A percentile compares a stretch with the other conserved stretches of the same genome.
Conservation (phyloP, 495 filamentous ascomycete genomes). For the Talaromyces ruber region DNA sequence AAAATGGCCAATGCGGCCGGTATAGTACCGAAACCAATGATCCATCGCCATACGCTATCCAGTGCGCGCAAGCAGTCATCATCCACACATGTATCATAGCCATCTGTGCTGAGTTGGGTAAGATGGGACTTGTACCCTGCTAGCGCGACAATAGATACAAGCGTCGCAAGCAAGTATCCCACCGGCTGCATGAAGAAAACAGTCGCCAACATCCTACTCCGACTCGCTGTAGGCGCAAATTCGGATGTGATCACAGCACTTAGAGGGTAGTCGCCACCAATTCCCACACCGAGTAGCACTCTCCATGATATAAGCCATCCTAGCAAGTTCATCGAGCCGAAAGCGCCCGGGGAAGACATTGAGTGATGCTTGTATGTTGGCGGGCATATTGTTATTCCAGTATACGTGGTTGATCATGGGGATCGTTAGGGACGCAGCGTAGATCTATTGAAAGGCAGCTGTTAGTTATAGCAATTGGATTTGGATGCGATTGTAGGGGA, state of each 20-base stretch:
- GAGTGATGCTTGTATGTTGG: slow-evolving; percentile 23
- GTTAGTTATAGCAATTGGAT: not conserved
- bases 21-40: slow-evolving; percentile 42
- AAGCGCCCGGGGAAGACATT: slow-evolving; percentile 16
- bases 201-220: slow-evolving; percentile 47
- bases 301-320: slow-evolving; percentile 43
- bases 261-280: slow-evolving; percentile 39
- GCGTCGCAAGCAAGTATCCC: slow-evolving; percentile 40
- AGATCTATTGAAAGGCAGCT: slow-evolving; percentile 17
- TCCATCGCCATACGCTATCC: slow-evolving; percentile 40
- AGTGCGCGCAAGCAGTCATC: slow-evolving; percentile 1
- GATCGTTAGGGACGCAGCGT: slow-evolving; percentile 46
- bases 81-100: not conserved
- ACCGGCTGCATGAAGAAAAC: slow-evolving; percentile 51
- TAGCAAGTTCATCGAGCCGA: slow-evolving; percentile 37
- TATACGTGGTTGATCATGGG: slow-evolving; percentile 48
- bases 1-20: slow-evolving; percentile 45
- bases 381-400: slow-evolving; percentile 23
- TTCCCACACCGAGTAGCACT: slow-evolving; percentile 27
- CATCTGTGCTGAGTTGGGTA: not conserved
- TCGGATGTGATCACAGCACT: slow-evolving; percentile 48
- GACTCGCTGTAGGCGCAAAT: slow-evolving; percentile 40
- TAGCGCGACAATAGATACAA: slow-evolving; percentile 24
- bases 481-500: not conserved
- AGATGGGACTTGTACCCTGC: slow-evolving; percentile 10